Evolutionary conservation across 2,329 filamentous ascomycete genomes (phyloP), one percentile per base, ranked within the genome.

Genomic region (Diaporthe humulicola): DNA sequence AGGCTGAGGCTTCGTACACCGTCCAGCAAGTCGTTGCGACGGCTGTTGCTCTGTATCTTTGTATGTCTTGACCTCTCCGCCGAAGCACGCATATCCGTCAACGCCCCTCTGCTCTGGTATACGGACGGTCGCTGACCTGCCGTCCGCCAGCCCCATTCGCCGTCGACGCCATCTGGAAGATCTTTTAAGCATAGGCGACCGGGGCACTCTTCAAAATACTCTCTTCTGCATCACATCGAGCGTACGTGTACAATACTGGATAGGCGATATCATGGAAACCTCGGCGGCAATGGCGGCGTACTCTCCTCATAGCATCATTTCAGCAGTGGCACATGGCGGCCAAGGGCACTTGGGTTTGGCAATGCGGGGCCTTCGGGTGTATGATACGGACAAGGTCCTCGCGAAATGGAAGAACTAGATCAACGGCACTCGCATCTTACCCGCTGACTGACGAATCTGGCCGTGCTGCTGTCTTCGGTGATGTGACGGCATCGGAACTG

Each of bases 21-120:
- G 87, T 96, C 78, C 91, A 93, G 86, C 89, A 88, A 80, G 93
- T 93, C 76, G 82, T 93, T 73, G 88, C 90, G 52, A 91, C 91
- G 22, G 92, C 92, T 77, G 87, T 92, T 52, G 84, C 94, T 67
- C 88, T 97, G 66, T 96, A 96, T 82, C 86, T 97, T 76, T 95
- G 94, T 97, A 91, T 74, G 33, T 9, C 45, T 5, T 7, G 12
- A 30, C 9, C 14, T 15, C 48, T 1, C 14, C 12, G 9, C 30
- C 8, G 15, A n/a, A 30, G 25, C 58, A 22, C 38, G 17, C 40
- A 30, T 10, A 3, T 15, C 57, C 22, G 3, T 12, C 42, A n/a
- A 6, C 14, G 25, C 30, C 45, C 15, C 10, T 17, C 22, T 28
- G n/a, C 38, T 5, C 30, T 42, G 57, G n/a, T 56, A 12, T 9